Percentiles rank a stretch among this genome's conserved stretches.
phyloP scores from a whole-genome alignment of 139 green algal genomes.

The Yamagishiella unicocca region DNA sequence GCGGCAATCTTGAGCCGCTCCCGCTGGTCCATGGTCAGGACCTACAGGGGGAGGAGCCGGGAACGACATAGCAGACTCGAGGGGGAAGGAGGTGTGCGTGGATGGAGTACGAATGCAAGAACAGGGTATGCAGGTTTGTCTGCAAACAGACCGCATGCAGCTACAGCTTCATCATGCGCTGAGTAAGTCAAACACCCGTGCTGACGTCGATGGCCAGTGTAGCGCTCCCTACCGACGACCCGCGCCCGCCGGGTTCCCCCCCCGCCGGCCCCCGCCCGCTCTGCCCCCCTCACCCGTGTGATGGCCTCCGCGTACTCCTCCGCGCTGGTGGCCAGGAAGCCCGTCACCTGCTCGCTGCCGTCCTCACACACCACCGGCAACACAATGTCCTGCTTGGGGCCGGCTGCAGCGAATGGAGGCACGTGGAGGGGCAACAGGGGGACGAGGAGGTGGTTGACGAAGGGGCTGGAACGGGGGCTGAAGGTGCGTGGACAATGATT shows the following conservation, averaged over 20 bases:
- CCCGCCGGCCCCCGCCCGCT: neutral
- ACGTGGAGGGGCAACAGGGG: too few relatives aligned
- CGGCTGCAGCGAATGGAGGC: constrained; percentile 24
- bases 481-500: too few relatives aligned
- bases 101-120: too few relatives aligned
- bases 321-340: constrained; percentile 76
- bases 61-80: neutral
- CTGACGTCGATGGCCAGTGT: too few relatives aligned
- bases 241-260: neutral
- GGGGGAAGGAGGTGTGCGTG: too few relatives aligned
- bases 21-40: constrained; percentile 82
- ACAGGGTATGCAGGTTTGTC: too few relatives aligned
- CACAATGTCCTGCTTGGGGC: constrained; percentile 76
- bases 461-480: too few relatives aligned
- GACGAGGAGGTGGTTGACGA: too few relatives aligned
- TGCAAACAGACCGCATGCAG: too few relatives aligned
- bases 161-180: too few relatives aligned
- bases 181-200: too few relatives aligned
- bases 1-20: constrained; percentile 79
- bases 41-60: constrained; percentile 49
- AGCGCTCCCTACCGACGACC: too few relatives aligned
- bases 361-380: constrained; percentile 25
- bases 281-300: constrained; percentile 40
- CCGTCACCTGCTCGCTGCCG: constrained; percentile 55
- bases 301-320: constrained; percentile 86